phyloP scores from a whole-genome alignment of 106 monocot species.

The Posidonia australis region DNA sequence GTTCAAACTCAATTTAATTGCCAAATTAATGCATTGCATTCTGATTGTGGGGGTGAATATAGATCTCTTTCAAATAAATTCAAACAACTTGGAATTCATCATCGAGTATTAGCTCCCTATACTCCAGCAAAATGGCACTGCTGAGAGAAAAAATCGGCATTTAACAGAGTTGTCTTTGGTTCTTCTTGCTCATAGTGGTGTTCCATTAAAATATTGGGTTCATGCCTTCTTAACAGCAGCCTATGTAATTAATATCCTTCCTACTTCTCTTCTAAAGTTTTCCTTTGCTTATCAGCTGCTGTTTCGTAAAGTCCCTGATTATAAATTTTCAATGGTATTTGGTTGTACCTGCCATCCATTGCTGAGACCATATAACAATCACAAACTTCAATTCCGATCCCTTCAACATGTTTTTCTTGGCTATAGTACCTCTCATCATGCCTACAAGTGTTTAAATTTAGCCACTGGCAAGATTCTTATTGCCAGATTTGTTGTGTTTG shows the following conservation, averaged over 20 bases:
- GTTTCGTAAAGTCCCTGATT: neutral
- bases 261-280: neutral
- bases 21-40: constrained; percentile 11
- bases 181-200: neutral
- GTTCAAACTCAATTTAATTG: constrained; percentile 4
- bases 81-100: neutral
- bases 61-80: neutral
- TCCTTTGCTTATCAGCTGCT: neutral
- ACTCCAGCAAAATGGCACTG: constrained; percentile 20
- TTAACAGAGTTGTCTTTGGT: neutral
- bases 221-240: no score
- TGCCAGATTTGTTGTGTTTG: neutral
- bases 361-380: no score
- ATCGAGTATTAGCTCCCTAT: constrained; percentile 3
- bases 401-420: no score
- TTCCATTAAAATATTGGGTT: no score
- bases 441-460: no score
- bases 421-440: no score
- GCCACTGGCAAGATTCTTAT: neutral
- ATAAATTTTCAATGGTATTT: neutral
- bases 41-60: constrained; percentile 12
- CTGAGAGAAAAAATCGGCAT: constrained; percentile 17
- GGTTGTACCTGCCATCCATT: neutral
- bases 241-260: neutral
- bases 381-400: no score